Evolutionary conservation across 805 yeast genomes (phyloP), one percentile per base, ranked within the genome.

Genomic region (Nakazawaea wickerhamii): DNA sequence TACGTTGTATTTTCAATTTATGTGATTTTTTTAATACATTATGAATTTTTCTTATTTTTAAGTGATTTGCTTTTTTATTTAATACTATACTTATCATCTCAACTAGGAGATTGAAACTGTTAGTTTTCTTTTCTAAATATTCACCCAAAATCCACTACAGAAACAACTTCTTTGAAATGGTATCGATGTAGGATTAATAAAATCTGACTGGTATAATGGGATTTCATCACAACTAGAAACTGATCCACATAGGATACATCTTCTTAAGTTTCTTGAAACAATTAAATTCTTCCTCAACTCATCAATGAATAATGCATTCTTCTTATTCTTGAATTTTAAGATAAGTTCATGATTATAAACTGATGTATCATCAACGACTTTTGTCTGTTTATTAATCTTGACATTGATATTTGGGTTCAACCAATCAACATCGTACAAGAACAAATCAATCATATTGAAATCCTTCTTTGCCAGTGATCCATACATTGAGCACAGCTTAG

Each of bases 61-160:
- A 28, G 39, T 20, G 44, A 40, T 28, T 27, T 40, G 15, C 5
- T 35, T n/a, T 30, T 40, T 17, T 40, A 40, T 40, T 30, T 40
- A 11, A 18, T 35, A 20, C 11, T 35, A 22, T 41, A 26, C 36
- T 30, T 41, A 20, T 41, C 33, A 17, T 41, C 36, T 7, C 26
- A 13, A 15, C 5, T 40, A 27, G n/a, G 20, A 23, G 14, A 21
- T 32, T 25, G 32, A 32, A n/a, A n/a, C 23, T 15, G 9, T 36
- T 20, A n/a, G 6, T 11, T 30, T 15, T 22, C 11, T 31, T 44
- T 44, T 38, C 37, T 41, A 57, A 25, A 68, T 34, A 47, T 71
- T 72, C 2, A 77, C 78, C 91, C 91, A 84, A 4, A 79, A 71
- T 30, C 86, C 84, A 0, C 93, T 93, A 59, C 95, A 85, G 27